A percentile compares a stretch with the other conserved stretches of the same genome.
phyloP scores from a whole-genome alignment of 202 grass and related monocot species.

The Elaeis oleifera region DNA sequence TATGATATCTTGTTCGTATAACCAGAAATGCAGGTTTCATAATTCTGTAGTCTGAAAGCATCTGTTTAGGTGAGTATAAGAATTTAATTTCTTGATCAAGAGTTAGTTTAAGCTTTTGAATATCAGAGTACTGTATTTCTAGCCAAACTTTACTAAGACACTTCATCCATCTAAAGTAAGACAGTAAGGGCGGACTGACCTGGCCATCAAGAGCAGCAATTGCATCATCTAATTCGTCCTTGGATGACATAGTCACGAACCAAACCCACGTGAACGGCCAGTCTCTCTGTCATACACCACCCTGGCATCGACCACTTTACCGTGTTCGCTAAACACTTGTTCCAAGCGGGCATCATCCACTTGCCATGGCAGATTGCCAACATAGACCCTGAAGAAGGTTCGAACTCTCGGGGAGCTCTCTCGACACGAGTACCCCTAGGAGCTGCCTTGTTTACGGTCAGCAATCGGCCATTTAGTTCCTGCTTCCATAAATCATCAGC shows the following conservation, averaged over 20 bases:
- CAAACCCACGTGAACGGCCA: conserved; percentile 21
- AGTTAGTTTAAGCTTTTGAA: no score
- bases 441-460: conserved; percentile 23
- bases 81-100: no score
- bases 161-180: no score
- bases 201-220: conserved; percentile 19
- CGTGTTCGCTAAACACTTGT: conserved; percentile 14
- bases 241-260: conserved; percentile 11
- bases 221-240: conserved; percentile 10
- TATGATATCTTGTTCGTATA: no score
- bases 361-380: conserved; percentile 24
- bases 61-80: no score
- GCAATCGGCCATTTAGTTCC: conserved; percentile 11
- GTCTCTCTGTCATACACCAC: conserved; percentile 13
- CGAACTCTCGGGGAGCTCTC: not conserved
- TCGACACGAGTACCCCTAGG: conserved; percentile 10
- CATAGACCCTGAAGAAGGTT: conserved; percentile 10
- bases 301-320: conserved; percentile 10
- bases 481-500: not conserved
- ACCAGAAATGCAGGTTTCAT: no score
- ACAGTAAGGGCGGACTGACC: conserved; percentile 8
- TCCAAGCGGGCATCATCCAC: conserved; percentile 16
- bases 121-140: no score
- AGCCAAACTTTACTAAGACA: no score
- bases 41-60: no score